Evolutionary conservation across 176 grass and related monocot species (phyloP).

Genomic region (Musa beccarii): DNA sequence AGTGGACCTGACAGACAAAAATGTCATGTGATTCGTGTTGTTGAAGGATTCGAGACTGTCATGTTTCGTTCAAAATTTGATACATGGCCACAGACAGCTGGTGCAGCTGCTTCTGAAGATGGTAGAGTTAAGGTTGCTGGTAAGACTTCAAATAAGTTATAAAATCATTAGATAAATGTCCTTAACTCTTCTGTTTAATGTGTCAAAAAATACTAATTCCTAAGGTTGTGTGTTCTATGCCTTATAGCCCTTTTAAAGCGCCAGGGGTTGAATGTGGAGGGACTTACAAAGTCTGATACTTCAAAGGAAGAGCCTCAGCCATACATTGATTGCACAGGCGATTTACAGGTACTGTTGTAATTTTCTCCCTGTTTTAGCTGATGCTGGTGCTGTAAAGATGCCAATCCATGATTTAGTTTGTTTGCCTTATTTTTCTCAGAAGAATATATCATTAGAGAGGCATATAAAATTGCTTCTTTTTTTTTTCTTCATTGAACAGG

Average conservation of each 20-base stretch:
- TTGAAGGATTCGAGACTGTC: slow-evolving; percentile 61
- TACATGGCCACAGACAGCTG: slow-evolving; percentile 58
- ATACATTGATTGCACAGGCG: slow-evolving; percentile 84
- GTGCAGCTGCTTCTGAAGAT: slow-evolving; percentile 67
- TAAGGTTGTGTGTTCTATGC: slow-evolving; percentile 11
- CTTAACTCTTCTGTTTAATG: background rate
- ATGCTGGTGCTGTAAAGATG: background rate
- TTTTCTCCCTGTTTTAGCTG: background rate
- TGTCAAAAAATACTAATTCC: background rate
- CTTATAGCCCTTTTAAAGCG: slow-evolving; percentile 13
- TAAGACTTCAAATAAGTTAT: slow-evolving; percentile 54
- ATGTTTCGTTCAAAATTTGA: slow-evolving; percentile 69
- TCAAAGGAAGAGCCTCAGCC: slow-evolving; percentile 66
- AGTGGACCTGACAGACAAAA: slow-evolving; percentile 26
- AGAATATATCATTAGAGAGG: background rate
- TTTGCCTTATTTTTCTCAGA: slow-evolving; percentile 6
- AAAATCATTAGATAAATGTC: slow-evolving; percentile 4
- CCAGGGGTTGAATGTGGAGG: slow-evolving; percentile 91
- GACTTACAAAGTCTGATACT: slow-evolving; percentile 55
- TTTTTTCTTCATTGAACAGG: slow-evolving; percentile 40
- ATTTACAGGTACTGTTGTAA: slow-evolving; percentile 60
- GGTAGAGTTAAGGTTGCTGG: slow-evolving; percentile 97
- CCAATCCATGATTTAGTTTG: background rate
- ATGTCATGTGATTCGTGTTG: slow-evolving; percentile 36
- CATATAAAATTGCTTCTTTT: background rate